Evolutionary conservation across 2,329 filamentous ascomycete genomes (phyloP).

Genomic region (Grosmannia clavigera): DNA sequence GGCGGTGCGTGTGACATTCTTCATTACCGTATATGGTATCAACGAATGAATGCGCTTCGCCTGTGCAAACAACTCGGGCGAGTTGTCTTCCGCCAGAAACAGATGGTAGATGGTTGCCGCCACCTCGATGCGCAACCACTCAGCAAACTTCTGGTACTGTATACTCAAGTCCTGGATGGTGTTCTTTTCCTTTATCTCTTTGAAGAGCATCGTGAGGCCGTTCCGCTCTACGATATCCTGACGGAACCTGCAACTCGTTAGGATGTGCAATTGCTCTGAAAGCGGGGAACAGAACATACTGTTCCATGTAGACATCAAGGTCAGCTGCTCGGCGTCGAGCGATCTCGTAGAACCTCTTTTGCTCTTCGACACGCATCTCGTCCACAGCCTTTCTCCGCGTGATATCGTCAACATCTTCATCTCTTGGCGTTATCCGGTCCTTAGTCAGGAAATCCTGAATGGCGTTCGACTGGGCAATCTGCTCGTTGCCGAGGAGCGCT

Average conservation of each 20-base stretch:
- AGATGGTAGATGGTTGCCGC: constrained; percentile 94
- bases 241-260: constrained; percentile 36
- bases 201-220: constrained; percentile 82
- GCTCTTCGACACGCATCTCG: constrained; percentile 79
- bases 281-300: constrained; percentile 42
- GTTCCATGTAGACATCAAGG: constrained; percentile 94
- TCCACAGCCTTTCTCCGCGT: constrained; percentile 69
- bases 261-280: not conserved
- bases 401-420: constrained; percentile 78
- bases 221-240: constrained; percentile 59
- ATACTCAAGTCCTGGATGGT: constrained; percentile 80
- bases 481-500: constrained; percentile 70
- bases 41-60: constrained; percentile 88
- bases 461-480: constrained; percentile 69
- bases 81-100: constrained; percentile 96
- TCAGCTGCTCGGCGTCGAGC: constrained; percentile 81
- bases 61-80: constrained; percentile 88
- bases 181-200: constrained; percentile 83
- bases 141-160: constrained; percentile 95
- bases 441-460: constrained; percentile 73
- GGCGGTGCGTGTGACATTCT: constrained; percentile 92
- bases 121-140: constrained; percentile 95
- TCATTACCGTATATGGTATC: constrained; percentile 83
- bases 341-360: constrained; percentile 90
- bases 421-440: constrained; percentile 59